phyloP scores from a whole-genome alignment of 495 filamentous ascomycete species.

The Penicillium cataractarum region DNA sequence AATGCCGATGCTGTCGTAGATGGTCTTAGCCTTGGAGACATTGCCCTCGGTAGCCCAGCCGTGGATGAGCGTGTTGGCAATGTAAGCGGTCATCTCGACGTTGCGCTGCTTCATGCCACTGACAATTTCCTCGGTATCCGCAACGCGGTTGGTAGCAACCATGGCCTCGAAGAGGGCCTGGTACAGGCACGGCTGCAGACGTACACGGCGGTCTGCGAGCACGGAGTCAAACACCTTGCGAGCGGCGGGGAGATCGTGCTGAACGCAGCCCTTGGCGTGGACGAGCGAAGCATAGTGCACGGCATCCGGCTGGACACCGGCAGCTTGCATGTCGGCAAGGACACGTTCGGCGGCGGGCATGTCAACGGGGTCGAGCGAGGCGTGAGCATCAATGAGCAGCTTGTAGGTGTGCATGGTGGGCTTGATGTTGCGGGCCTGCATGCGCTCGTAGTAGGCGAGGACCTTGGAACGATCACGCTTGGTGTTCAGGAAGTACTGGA shows the following conservation, averaged over 20 bases:
- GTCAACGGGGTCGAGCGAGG: conserved; percentile 89
- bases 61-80: conserved; percentile 98
- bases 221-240: conserved; percentile 80
- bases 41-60: conserved; percentile 89
- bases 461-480: conserved; percentile 95
- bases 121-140: conserved; percentile 73
- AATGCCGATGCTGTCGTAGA: conserved; percentile 75
- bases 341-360: conserved; percentile 88
- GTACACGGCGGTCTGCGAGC: conserved; percentile 63
- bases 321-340: conserved; percentile 72
- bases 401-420: conserved; percentile 97
- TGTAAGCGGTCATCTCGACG: conserved; percentile 93
- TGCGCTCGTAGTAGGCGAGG: conserved; percentile 92
- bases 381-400: conserved; percentile 93
- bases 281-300: conserved; percentile 95
- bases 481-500: conserved; percentile 98
- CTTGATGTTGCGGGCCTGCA: conserved; percentile 82
- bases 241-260: conserved; percentile 86
- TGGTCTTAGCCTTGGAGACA: conserved; percentile 72
- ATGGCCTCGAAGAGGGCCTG: conserved; percentile 95
- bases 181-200: conserved; percentile 83
- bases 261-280: conserved; percentile 92
- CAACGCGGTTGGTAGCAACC: conserved; percentile 88
- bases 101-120: conserved; percentile 68
- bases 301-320: conserved; percentile 78